A percentile compares a stretch with the other conserved stretches of the same genome.
Conservation (phyloP, 164 flowering plant species). For the Liquidambar formosana region DNA sequence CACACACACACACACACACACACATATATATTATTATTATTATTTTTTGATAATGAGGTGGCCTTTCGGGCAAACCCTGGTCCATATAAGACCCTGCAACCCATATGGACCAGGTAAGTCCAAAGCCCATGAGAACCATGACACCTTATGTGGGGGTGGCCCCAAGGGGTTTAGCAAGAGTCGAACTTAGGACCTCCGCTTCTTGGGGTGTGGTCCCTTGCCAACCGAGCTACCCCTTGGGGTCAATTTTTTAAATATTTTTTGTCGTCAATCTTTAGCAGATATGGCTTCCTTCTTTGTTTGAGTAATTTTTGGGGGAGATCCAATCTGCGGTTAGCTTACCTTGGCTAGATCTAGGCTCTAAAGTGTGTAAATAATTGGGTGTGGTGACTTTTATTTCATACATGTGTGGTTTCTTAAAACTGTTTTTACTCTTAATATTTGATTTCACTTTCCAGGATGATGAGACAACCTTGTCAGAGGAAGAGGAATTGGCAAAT, state of each 20-base stretch:
- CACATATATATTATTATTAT: background rate
- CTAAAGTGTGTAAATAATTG: background rate
- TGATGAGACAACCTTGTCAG: constrained; percentile 89
- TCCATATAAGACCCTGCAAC: no score
- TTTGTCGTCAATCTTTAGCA: no score
- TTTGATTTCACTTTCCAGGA: constrained; percentile 52
- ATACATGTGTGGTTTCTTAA: background rate
- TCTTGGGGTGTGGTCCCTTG: no score
- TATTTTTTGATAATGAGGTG: background rate
- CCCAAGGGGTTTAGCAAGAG: no score
- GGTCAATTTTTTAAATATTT: no score
- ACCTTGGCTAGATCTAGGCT: background rate
- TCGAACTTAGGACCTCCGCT: no score
- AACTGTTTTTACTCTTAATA: background rate
- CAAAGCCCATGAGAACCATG: no score
- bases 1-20: background rate
- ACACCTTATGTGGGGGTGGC: no score
- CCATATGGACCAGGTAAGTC: no score
- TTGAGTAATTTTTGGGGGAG: background rate
- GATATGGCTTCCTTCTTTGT: background rate
- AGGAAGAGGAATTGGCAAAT: constrained; percentile 88
- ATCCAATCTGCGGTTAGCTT: background rate
- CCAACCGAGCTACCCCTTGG: no score
- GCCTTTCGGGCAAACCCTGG: no score
- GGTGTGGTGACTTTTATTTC: background rate